Evolutionary conservation across 2,329 filamentous ascomycete species (phyloP).

Genomic region (Epicoccum nigrum): DNA sequence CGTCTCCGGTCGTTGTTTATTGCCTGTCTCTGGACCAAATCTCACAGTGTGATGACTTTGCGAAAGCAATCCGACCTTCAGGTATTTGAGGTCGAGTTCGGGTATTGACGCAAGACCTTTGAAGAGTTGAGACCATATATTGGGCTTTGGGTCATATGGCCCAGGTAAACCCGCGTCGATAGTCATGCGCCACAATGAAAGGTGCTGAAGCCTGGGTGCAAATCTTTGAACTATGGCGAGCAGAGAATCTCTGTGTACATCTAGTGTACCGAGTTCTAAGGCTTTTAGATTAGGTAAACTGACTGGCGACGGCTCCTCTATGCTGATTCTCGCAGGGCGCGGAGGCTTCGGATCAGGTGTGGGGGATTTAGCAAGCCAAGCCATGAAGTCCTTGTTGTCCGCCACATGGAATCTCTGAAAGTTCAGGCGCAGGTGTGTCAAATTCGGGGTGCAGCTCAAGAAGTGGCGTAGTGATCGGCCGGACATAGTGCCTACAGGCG

Average conservation of each 20-base stretch:
- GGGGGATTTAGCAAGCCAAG: conserved; percentile 40
- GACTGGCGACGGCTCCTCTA: conserved; percentile 19
- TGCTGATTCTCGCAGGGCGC: neutral
- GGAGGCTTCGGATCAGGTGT: neutral
- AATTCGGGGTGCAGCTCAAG: conserved; percentile 49
- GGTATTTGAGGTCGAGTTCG: conserved; percentile 18
- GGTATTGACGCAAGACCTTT: conserved; percentile 13
- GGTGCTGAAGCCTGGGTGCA: conserved; percentile 50
- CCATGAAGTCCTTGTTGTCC: conserved; percentile 42
- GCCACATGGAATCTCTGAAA: conserved; percentile 39
- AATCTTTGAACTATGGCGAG: conserved; percentile 47
- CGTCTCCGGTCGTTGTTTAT: neutral
- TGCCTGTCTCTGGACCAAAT: conserved; percentile 16
- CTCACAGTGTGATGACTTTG: conserved; percentile 20
- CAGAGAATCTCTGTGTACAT: conserved; percentile 12
- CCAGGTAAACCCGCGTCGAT: conserved; percentile 16
- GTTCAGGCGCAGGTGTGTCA: conserved; percentile 63
- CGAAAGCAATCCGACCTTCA: conserved; percentile 27
- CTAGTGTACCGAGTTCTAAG: conserved; percentile 34
- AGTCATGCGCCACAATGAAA: conserved; percentile 57
- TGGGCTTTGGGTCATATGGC: conserved; percentile 19
- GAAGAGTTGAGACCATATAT: conserved; percentile 31
- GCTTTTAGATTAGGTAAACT: conserved; percentile 21
- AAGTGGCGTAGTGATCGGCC: conserved; percentile 45
- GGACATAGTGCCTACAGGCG: neutral